phyloP scores from a whole-genome alignment of 192 early-diverging fungal species.

The Mortierella antarctica region DNA sequence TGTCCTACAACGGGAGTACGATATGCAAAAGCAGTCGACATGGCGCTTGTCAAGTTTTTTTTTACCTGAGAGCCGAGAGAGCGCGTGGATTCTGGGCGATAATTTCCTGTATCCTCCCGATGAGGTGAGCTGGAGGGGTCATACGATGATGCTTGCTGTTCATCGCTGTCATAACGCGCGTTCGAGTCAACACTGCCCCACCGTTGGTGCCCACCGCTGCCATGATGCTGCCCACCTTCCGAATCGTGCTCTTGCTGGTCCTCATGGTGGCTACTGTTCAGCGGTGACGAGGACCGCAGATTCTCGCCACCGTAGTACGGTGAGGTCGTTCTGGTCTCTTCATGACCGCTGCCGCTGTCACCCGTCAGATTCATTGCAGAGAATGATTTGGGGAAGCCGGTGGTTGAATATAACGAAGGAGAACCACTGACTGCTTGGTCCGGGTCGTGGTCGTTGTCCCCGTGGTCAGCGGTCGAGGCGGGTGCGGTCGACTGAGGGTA shows the following conservation, averaged over 20 bases:
- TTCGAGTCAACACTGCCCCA: slow-evolving; percentile 45
- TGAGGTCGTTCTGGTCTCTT: background rate
- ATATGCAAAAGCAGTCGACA: background rate
- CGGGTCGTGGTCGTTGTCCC: background rate
- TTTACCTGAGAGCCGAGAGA: slow-evolving; percentile 42
- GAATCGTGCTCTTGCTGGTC: slow-evolving; percentile 16
- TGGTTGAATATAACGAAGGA: background rate
- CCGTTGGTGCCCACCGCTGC: slow-evolving; percentile 23
- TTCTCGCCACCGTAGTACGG: slow-evolving; percentile 1
- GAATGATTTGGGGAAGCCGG: slow-evolving; percentile 22
- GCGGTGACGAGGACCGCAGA: background rate
- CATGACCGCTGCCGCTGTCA: background rate
- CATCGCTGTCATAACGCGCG: slow-evolving; percentile 32
- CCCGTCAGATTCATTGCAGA: slow-evolving; percentile 36
- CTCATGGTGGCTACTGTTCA: background rate
- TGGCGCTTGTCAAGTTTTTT: background rate
- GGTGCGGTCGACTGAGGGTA: slow-evolving; percentile 44
- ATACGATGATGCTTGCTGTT: slow-evolving; percentile 6
- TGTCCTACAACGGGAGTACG: too few relatives aligned
- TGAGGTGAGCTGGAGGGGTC: background rate
- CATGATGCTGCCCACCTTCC: background rate
- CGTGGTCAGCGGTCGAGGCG: background rate
- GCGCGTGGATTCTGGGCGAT: slow-evolving; percentile 43
- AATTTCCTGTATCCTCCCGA: slow-evolving; percentile 4
- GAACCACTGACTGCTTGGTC: background rate